These are phyloP conservation scores for Globisporangium heterothallicum DNA, from an alignment of 352 stramenopile genomes.

Conservation along the genomic window DNA sequence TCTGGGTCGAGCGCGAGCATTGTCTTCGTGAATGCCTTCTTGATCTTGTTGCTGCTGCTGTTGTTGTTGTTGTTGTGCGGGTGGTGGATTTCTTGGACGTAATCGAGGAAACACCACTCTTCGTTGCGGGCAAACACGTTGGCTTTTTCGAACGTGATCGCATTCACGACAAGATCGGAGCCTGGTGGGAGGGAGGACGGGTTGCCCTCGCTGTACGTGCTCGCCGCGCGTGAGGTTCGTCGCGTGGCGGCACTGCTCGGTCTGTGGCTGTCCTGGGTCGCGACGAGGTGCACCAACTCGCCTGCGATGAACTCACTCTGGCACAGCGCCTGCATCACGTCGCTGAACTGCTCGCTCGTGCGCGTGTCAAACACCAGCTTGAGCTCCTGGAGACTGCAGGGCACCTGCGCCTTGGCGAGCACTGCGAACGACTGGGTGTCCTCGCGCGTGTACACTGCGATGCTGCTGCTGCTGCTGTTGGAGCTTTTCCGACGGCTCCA, in stretches of 20 bases:
- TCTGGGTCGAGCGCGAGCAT: slow-evolving; percentile 21
- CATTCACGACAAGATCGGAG: slow-evolving; percentile 29
- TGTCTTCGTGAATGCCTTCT: slow-evolving; percentile 27
- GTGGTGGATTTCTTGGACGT: not conserved
- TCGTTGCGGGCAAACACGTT: slow-evolving; percentile 32
- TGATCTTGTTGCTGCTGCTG: slow-evolving; percentile 2
- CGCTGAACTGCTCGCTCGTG: slow-evolving; percentile 13
- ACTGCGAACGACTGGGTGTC: slow-evolving; percentile 11
- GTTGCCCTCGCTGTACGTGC: not conserved
- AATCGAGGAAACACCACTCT: slow-evolving; percentile 40
- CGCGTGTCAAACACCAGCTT: slow-evolving; percentile 10
- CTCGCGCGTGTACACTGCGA: slow-evolving; percentile 11
- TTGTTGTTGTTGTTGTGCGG: not conserved
- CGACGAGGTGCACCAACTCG: slow-evolving; percentile 8
- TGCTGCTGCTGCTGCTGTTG: slow-evolving; percentile 12
- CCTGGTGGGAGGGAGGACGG: not conserved
- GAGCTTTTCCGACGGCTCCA: slow-evolving; percentile 28
- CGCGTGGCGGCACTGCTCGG: no score
- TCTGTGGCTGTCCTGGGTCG: not conserved
- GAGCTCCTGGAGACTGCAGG: slow-evolving; percentile 12
- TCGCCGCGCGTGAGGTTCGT: not conserved
- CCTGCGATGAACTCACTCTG: slow-evolving; percentile 1
- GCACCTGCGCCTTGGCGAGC: slow-evolving; percentile 8
- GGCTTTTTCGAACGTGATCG: slow-evolving; percentile 29
- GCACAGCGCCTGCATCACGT: slow-evolving; percentile 8